Evolutionary conservation across 352 stramenopile species (phyloP).

Genomic region (Pythium oligandrum): DNA sequence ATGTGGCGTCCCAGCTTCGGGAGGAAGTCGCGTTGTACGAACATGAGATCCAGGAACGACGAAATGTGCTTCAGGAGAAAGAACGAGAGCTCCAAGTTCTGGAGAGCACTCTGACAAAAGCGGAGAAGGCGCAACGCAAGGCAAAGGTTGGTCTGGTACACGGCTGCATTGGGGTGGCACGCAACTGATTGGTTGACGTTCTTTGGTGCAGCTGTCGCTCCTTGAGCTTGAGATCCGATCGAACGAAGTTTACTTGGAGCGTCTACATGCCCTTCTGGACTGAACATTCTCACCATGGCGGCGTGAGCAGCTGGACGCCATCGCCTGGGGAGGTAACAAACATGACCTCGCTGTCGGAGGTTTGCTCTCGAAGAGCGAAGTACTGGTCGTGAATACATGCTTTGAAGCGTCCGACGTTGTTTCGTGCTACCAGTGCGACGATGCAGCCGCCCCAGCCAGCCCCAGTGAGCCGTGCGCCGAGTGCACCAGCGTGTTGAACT

Average conservation of each 20-base stretch:
- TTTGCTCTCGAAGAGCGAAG: constrained; percentile 1
- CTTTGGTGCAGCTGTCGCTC: constrained; percentile 39
- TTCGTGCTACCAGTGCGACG: constrained; percentile 36
- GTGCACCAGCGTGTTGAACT: constrained; percentile 33
- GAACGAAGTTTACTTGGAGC: constrained; percentile 55
- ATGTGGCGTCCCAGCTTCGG: constrained; percentile 22
- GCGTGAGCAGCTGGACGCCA: constrained; percentile 11
- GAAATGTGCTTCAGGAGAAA: constrained; percentile 23
- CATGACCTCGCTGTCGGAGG: constrained; percentile 6
- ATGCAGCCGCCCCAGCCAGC: constrained; percentile 83
- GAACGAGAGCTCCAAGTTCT: constrained; percentile 43
- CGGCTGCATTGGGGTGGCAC: neutral
- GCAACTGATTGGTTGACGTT: neutral
- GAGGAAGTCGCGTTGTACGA: constrained; percentile 62
- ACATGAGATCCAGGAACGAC: constrained; percentile 44
- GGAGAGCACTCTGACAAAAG: constrained; percentile 39
- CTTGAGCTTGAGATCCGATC: constrained; percentile 65
- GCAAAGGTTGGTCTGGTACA: constrained; percentile 43
- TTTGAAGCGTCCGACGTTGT: constrained; percentile 1
- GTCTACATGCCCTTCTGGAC: constrained; percentile 15
- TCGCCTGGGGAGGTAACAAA: constrained; percentile 23
- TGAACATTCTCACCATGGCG: neutral
- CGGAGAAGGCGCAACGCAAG: constrained; percentile 38
- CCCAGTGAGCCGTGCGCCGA: constrained; percentile 70
- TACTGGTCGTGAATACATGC: neutral